phyloP scores from a whole-genome alignment of 306 rosid species.

The Biancaea sappan region DNA sequence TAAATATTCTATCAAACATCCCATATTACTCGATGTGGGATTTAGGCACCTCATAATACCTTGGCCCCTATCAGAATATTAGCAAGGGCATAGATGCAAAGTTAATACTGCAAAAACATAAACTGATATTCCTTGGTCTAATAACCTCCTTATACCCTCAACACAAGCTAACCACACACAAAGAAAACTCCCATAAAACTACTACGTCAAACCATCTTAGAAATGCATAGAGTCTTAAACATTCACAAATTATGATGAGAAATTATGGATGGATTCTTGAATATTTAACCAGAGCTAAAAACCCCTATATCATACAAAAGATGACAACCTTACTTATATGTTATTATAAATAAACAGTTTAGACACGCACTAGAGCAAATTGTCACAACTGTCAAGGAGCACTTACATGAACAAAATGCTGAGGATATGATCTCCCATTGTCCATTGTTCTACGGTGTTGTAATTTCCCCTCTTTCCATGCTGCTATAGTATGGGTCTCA shows the following conservation, averaged over 20 bases:
- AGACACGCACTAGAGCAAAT: neutral
- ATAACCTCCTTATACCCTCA: neutral
- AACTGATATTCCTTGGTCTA: neutral
- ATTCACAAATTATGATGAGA: conserved; percentile 23
- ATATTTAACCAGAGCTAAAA: conserved; percentile 16
- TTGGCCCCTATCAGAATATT: no score
- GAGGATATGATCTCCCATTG: conserved; percentile 51
- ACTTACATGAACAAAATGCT: conserved; percentile 68
- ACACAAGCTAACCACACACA: neutral
- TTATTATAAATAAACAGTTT: conserved; percentile 10
- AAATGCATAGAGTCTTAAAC: conserved; percentile 7
- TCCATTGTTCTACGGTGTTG: conserved; percentile 47
- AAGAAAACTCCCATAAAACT: neutral
- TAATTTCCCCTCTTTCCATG: conserved; percentile 83
- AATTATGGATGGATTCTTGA: conserved; percentile 8
- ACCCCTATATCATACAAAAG: conserved; percentile 9
- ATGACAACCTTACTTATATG: conserved; percentile 21
- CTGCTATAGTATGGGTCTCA: conserved; percentile 83
- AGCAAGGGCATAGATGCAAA: neutral
- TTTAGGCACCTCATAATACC: no score
- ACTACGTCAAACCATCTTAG: neutral
- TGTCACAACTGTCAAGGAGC: conserved; percentile 29
- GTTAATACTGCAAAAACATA: neutral
- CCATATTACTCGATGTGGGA: no score
- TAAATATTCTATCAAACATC: no score